A percentile compares a stretch with the other conserved stretches of the same genome.
Evolutionary conservation across 2,329 filamentous ascomycete species (phyloP).

Genomic region (Allantophomopsis cytisporea): DNA sequence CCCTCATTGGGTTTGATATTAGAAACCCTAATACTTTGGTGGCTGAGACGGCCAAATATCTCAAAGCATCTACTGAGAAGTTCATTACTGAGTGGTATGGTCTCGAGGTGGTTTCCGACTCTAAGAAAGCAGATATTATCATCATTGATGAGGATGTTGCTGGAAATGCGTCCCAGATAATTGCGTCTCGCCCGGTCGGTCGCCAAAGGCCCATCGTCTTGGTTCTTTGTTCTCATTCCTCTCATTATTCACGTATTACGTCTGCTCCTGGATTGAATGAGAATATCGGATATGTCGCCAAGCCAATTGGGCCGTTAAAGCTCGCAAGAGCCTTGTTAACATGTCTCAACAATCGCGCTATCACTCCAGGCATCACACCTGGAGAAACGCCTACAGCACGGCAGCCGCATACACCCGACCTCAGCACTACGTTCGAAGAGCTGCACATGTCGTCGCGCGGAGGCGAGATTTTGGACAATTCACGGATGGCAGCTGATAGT

Average conservation of each 20-base stretch:
- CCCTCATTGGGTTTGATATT: slow-evolving; percentile 15
- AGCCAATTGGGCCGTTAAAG: slow-evolving; percentile 18
- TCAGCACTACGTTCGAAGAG: slow-evolving; percentile 15
- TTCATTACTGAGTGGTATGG: slow-evolving; percentile 18
- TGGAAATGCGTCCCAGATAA: slow-evolving; percentile 7
- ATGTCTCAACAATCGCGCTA: slow-evolving; percentile 9
- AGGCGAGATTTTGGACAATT: slow-evolving; percentile 16
- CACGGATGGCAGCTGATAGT: slow-evolving; percentile 17
- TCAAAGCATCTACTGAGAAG: slow-evolving; percentile 13
- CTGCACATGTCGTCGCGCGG: slow-evolving; percentile 10
- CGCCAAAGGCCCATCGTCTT: slow-evolving; percentile 10
- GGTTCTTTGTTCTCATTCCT: slow-evolving; percentile 15
- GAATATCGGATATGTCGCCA: slow-evolving; percentile 16
- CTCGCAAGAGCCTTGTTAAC: slow-evolving; percentile 15
- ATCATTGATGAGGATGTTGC: slow-evolving; percentile 13
- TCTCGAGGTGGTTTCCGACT: slow-evolving; percentile 13
- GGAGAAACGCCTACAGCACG: background rate
- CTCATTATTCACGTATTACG: slow-evolving; percentile 9
- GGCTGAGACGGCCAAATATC: slow-evolving; percentile 6
- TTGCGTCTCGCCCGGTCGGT: slow-evolving; percentile 1
- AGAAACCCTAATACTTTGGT: slow-evolving; percentile 9
- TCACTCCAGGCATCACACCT: slow-evolving; percentile 7
- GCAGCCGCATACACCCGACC: slow-evolving; percentile 7
- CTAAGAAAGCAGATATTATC: slow-evolving; percentile 11
- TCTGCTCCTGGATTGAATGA: slow-evolving; percentile 4